Conservation (phyloP, 257 asterid genomes). For the Cruciata laevipes region DNA sequence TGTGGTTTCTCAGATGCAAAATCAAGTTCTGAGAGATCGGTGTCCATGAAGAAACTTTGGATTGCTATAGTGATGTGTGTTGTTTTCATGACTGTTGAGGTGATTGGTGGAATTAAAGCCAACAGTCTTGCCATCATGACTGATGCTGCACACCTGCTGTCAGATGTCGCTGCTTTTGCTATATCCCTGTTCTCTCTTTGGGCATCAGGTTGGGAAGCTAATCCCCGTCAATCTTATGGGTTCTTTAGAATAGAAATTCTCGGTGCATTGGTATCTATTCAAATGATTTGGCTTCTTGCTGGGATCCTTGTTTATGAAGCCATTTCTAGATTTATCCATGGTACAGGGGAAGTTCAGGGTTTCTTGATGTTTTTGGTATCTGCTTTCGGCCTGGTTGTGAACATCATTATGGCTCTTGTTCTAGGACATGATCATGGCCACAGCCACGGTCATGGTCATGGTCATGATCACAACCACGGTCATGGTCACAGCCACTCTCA, state of each 20-base stretch:
- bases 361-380: constrained; percentile 75
- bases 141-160: constrained; percentile 82
- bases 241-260: constrained; percentile 81
- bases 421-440: constrained; percentile 78
- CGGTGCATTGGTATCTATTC: constrained; percentile 85
- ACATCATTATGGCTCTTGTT: constrained; percentile 69
- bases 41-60: constrained; percentile 65
- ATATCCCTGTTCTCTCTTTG: constrained; percentile 80
- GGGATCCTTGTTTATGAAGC: constrained; percentile 96
- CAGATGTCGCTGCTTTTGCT: constrained; percentile 93
- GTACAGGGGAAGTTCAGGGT: constrained; percentile 74
- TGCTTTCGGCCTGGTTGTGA: constrained; percentile 74
- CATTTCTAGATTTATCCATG: constrained; percentile 50
- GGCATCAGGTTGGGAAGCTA: constrained; percentile 99
- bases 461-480: constrained; percentile 26
- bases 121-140: constrained; percentile 85
- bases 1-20: constrained; percentile 76
- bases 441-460: constrained; percentile 37
- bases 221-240: constrained; percentile 89
- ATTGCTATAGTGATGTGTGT: constrained; percentile 65
- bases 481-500: constrained; percentile 14
- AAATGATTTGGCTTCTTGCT: constrained; percentile 88
- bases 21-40: constrained; percentile 57
- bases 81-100: constrained; percentile 75
- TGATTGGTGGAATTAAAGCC: constrained; percentile 79